Conservation (phyloP, 768 basidiomycete species). For the Pleurotus tuber-regium region DNA sequence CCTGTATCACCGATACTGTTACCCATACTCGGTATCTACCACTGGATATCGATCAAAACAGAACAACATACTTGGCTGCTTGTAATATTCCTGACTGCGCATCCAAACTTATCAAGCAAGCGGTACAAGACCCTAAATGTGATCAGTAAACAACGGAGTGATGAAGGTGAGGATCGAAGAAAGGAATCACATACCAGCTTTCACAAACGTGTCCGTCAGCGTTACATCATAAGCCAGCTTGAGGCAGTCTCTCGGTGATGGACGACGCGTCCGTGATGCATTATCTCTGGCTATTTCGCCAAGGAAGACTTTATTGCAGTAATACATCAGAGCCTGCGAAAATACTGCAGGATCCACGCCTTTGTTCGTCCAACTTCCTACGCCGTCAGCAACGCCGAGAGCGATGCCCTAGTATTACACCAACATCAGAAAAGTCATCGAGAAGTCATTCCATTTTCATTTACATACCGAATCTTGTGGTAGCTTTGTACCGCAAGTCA, state of each 20-base stretch:
- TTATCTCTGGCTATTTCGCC: constrained; percentile 54
- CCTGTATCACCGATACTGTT: constrained; percentile 66
- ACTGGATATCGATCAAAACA: neutral
- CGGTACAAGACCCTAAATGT: constrained; percentile 75
- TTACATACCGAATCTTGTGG: constrained; percentile 69
- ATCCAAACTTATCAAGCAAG: constrained; percentile 73
- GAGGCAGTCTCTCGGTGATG: constrained; percentile 61
- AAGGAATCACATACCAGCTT: constrained; percentile 50
- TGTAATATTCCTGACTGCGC: constrained; percentile 70
- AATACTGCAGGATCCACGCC: constrained; percentile 89
- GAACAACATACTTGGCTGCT: constrained; percentile 78
- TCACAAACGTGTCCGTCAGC: constrained; percentile 59
- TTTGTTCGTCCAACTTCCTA: constrained; percentile 85
- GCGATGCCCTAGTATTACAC: constrained; percentile 55
- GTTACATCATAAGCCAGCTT: constrained; percentile 72
- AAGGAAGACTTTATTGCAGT: constrained; percentile 49
- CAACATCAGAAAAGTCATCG: constrained; percentile 30
- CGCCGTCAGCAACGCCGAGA: constrained; percentile 88
- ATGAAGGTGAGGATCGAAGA: constrained; percentile 21
- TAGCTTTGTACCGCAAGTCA: constrained; percentile 51
- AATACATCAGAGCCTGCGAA: constrained; percentile 89
- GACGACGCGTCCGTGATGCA: constrained; percentile 43
- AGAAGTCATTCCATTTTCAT: constrained; percentile 11
- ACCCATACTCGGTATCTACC: constrained; percentile 38
- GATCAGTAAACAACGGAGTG: constrained; percentile 16